Evolutionary conservation across 495 filamentous ascomycete genomes (phyloP).

Genomic region (Aspergillus campestris): DNA sequence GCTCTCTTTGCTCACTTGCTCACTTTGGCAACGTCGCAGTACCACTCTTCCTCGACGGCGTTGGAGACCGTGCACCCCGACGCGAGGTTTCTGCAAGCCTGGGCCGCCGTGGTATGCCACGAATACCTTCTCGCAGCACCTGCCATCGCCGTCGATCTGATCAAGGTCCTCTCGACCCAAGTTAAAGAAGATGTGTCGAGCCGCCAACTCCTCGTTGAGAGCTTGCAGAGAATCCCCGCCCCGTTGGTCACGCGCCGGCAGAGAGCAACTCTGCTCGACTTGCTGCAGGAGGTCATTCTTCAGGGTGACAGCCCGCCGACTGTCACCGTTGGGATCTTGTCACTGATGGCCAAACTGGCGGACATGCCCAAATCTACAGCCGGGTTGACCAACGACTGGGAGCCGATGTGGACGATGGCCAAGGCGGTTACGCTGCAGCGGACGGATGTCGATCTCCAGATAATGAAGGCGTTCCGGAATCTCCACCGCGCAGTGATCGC

Average conservation of each 20-base stretch:
- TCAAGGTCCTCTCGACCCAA: conserved; percentile 25
- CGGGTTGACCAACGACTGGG: conserved; percentile 31
- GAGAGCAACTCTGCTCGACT: conserved; percentile 28
- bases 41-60: conserved; percentile 17
- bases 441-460: conserved; percentile 31
- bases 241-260: conserved; percentile 31
- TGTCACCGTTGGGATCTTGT: conserved; percentile 26
- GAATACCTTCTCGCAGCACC: conserved; percentile 36
- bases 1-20: conserved; percentile 29
- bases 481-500: conserved; percentile 28
- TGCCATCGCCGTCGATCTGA: conserved; percentile 26
- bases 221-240: conserved; percentile 33
- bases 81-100: conserved; percentile 32
- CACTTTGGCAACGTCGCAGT: conserved; percentile 28
- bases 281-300: conserved; percentile 25
- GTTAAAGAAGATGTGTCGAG: conserved; percentile 24
- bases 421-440: conserved; percentile 28
- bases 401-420: conserved; percentile 31
- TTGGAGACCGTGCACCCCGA: conserved; percentile 22
- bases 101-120: conserved; percentile 36
- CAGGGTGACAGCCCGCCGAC: conserved; percentile 22
- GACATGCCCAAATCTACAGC: conserved; percentile 36
- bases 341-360: conserved; percentile 37
- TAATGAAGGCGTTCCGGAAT: conserved; percentile 36
- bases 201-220: conserved; percentile 29